Percentiles rank a stretch among this genome's conserved stretches.
Evolutionary conservation across 176 grass and related monocot species (phyloP).

Genomic region (Chrysopogon serrulatus): DNA sequence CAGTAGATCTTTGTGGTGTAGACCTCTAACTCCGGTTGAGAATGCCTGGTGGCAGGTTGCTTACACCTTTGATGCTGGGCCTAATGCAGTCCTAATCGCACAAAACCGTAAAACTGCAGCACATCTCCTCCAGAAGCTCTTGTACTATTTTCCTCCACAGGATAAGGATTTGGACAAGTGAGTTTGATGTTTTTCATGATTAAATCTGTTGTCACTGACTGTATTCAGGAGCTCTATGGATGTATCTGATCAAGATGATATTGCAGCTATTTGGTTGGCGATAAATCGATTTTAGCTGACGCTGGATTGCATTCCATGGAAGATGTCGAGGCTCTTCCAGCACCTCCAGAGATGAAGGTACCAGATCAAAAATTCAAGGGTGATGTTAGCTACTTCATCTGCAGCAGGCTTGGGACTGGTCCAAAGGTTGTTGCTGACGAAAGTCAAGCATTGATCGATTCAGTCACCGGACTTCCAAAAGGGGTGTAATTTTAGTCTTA

Average conservation of each 20-base stretch:
- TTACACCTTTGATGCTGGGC: slow-evolving; percentile 95
- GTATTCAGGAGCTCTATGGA: neutral
- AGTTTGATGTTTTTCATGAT: neutral
- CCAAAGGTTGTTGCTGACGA: slow-evolving; percentile 16
- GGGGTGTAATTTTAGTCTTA: slow-evolving; percentile 8
- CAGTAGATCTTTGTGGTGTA: no score
- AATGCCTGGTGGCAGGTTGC: slow-evolving; percentile 49
- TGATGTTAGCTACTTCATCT: slow-evolving; percentile 42
- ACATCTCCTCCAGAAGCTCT: slow-evolving; percentile 71
- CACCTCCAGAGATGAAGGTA: slow-evolving; percentile 49
- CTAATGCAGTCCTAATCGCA: slow-evolving; percentile 81
- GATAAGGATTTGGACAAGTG: slow-evolving; percentile 70
- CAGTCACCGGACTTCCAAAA: slow-evolving; percentile 19
- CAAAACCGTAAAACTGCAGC: slow-evolving; percentile 61
- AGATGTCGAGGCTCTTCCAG: slow-evolving; percentile 60
- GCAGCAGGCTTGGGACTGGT: slow-evolving; percentile 41
- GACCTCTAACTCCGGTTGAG: neutral
- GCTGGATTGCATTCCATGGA: slow-evolving; percentile 58
- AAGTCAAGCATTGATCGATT: slow-evolving; percentile 28
- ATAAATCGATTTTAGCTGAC: slow-evolving; percentile 76
- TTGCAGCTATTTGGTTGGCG: slow-evolving; percentile 79
- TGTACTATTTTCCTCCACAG: slow-evolving; percentile 73
- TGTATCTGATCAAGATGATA: slow-evolving; percentile 9
- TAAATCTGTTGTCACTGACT: neutral
- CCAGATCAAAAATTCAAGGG: slow-evolving; percentile 35